These are phyloP conservation scores for Candida xyloterini DNA, from an alignment of 805 yeast genomes.

Conservation along the genomic window DNA sequence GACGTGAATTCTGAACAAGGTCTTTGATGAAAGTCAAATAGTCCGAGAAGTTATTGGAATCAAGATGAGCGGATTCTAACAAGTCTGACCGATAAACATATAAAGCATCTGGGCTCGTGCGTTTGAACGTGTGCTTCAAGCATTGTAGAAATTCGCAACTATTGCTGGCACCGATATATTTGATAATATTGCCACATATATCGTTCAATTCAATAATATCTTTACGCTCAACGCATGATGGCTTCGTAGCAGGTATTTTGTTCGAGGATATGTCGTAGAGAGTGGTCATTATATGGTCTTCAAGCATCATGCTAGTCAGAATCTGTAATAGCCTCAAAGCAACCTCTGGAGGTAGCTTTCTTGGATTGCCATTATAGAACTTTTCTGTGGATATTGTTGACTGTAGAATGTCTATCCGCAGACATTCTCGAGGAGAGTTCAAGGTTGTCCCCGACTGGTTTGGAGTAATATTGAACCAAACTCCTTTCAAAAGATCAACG, in stretches of 20 bases:
- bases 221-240: constrained; percentile 2
- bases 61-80: constrained; percentile 41
- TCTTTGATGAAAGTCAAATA: constrained; percentile 41
- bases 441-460: neutral
- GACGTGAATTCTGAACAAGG: constrained; percentile 36
- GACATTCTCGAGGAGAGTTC: constrained; percentile 7
- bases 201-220: constrained; percentile 31
- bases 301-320: constrained; percentile 19
- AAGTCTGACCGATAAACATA: constrained; percentile 45
- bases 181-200: constrained; percentile 39
- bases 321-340: constrained; percentile 14
- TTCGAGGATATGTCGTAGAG: constrained; percentile 16
- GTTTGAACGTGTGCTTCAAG: constrained; percentile 28
- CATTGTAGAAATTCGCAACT: constrained; percentile 41
- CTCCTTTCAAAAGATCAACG: constrained; percentile 31
- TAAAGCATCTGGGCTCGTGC: constrained; percentile 33
- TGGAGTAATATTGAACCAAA: constrained; percentile 18
- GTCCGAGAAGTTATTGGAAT: constrained; percentile 33
- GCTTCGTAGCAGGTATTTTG: constrained; percentile 10
- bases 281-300: constrained; percentile 26
- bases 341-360: constrained; percentile 9
- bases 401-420: constrained; percentile 13
- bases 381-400: constrained; percentile 9
- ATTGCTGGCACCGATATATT: constrained; percentile 51
- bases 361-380: constrained; percentile 17